Evolutionary conservation across 164 flowering plant species (phyloP).

Genomic region (Santalum album): DNA sequence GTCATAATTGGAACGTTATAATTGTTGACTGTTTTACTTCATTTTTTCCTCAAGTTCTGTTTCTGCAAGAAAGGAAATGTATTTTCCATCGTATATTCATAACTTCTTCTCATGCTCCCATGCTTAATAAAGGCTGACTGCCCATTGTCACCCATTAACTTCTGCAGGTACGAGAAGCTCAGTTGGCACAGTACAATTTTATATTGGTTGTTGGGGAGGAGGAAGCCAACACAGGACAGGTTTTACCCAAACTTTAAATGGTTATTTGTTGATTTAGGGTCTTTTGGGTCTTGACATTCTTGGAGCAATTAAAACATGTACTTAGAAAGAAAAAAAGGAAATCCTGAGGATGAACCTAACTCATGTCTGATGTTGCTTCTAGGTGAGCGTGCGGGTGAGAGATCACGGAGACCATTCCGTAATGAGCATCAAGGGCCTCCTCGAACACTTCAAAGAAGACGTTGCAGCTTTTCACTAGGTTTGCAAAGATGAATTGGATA

Average conservation of each 20-base stretch:
- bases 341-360: not conserved
- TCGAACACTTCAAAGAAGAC: constrained; percentile 49
- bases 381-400: constrained; percentile 73
- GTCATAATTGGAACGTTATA: too few relatives aligned
- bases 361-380: constrained; percentile 1
- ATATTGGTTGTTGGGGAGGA: constrained; percentile 93
- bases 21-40: too few relatives aligned
- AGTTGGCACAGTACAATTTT: constrained; percentile 88
- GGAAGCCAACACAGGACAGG: constrained; percentile 74
- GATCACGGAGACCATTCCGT: constrained; percentile 45
- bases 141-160: constrained; percentile 2
- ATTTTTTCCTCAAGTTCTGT: too few relatives aligned
- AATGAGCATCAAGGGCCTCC: constrained; percentile 51
- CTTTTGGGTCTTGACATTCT: not conserved
- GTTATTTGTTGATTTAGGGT: not conserved
- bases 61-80: too few relatives aligned
- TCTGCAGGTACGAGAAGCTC: constrained; percentile 88
- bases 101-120: not conserved
- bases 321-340: too few relatives aligned
- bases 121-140: not conserved
- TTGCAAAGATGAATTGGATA: not conserved
- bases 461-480: constrained; percentile 45
- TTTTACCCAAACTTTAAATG: constrained; percentile 8
- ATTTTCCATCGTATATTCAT: too few relatives aligned
- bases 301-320: too few relatives aligned